A percentile compares a stretch with the other conserved stretches of the same genome.
These are phyloP conservation scores for Cryptococcus sp. DNA, from an alignment of 1,284 basidiomycete species.

Conservation along the genomic window DNA sequence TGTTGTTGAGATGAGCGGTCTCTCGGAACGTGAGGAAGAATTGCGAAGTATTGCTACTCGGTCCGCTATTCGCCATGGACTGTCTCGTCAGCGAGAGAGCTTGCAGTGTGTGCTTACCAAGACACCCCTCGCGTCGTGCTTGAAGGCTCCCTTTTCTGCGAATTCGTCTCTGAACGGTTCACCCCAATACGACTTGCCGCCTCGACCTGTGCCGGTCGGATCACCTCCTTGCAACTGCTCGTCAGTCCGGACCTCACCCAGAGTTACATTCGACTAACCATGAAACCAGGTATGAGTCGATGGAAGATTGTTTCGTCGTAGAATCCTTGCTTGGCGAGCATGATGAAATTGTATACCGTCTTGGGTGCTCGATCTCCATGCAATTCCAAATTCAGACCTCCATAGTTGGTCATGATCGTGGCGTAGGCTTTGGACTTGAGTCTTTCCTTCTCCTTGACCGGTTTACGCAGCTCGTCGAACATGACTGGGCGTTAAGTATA, in stretches of 20 bases:
- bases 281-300: conserved; percentile 91
- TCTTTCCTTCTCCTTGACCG: conserved; percentile 83
- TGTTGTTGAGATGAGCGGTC: conserved; percentile 62
- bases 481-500: conserved; percentile 52
- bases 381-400: conserved; percentile 84
- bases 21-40: conserved; percentile 83
- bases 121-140: conserved; percentile 71
- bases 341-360: conserved; percentile 96
- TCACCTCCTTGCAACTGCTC: conserved; percentile 86
- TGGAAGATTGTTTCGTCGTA: conserved; percentile 82
- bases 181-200: conserved; percentile 91
- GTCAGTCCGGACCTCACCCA: too few relatives aligned
- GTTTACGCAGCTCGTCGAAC: conserved; percentile 80
- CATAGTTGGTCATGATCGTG: conserved; percentile 82
- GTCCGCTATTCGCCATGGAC: conserved; percentile 87
- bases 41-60: conserved; percentile 61
- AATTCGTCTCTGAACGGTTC: conserved; percentile 92
- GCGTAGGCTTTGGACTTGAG: conserved; percentile 84
- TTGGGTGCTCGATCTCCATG: conserved; percentile 77
- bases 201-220: conserved; percentile 90
- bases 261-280: too few relatives aligned
- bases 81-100: conserved; percentile 4
- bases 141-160: conserved; percentile 73
- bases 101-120: conserved; percentile 49
- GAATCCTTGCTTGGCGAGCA: conserved; percentile 79